A percentile compares a stretch with the other conserved stretches of the same genome.
Evolutionary conservation across 2,329 filamentous ascomycete genomes (phyloP).

Genomic region (Neofusicoccum laricinum): DNA sequence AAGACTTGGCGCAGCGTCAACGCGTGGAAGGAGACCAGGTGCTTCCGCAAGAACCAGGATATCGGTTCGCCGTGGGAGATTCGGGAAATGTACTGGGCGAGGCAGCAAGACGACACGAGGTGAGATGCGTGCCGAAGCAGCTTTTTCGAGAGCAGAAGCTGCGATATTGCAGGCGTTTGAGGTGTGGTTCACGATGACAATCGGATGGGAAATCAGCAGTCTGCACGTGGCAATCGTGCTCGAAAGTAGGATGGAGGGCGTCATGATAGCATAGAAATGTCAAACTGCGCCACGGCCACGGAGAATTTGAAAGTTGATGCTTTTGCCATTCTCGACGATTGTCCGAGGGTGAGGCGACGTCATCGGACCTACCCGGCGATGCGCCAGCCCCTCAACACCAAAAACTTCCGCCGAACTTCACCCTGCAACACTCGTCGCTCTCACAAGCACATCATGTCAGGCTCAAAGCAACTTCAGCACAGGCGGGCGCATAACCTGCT

Average conservation of each 20-base stretch:
- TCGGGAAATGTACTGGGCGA: constrained; percentile 17
- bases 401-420: constrained; percentile 1
- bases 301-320: too few species aligned
- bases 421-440: neutral
- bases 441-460: constrained; percentile 21
- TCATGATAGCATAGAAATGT: too few species aligned
- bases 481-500: constrained; percentile 80
- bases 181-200: neutral
- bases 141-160: too few species aligned
- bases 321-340: too few species aligned
- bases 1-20: constrained; percentile 9
- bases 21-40: constrained; percentile 19
- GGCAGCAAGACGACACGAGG: neutral
- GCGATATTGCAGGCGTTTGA: neutral
- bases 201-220: too few species aligned
- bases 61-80: constrained; percentile 19
- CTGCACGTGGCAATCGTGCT: too few species aligned
- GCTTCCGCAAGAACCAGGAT: constrained; percentile 19
- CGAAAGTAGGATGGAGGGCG: too few species aligned
- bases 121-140: neutral
- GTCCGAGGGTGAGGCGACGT: neutral
- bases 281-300: too few species aligned
- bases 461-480: constrained; percentile 44
- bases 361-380: neutral
- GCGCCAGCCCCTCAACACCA: neutral